Percentiles rank a stretch among this genome's conserved stretches.
These are phyloP conservation scores for Fagopyrum homotropicum DNA, from an alignment of 148 eudicot genomes.

Conservation along the genomic window DNA sequence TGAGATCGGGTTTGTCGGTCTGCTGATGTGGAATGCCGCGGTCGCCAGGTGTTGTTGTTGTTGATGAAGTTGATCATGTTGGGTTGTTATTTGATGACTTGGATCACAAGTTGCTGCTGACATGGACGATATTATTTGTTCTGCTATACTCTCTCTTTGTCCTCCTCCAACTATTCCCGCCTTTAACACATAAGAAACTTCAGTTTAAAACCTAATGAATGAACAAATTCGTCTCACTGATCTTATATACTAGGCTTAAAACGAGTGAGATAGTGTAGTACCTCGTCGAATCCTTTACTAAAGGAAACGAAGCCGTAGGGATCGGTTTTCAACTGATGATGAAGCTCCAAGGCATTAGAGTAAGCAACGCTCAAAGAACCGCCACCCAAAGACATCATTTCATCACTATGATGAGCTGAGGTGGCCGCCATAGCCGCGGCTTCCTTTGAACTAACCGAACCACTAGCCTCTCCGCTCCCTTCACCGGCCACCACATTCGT, in stretches of 20 bases:
- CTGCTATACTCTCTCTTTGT: not conserved
- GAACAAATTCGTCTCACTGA: not conserved
- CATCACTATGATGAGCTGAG: conserved; percentile 35
- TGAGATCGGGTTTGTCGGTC: conserved; percentile 65
- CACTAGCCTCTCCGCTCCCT: conserved; percentile 22
- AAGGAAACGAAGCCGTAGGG: conserved; percentile 49
- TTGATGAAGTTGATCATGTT: conserved; percentile 44
- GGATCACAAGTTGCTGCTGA: conserved; percentile 20
- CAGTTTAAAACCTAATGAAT: too few relatives aligned
- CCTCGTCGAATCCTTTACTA: conserved; percentile 68
- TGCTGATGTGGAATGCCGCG: conserved; percentile 23
- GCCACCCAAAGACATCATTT: conserved; percentile 26
- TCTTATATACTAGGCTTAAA: not conserved
- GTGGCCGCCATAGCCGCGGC: conserved; percentile 11
- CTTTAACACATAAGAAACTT: not conserved
- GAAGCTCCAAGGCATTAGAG: conserved; percentile 53
- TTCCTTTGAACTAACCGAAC: conserved; percentile 59
- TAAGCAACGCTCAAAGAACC: conserved; percentile 18
- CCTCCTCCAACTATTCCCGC: conserved; percentile 1
- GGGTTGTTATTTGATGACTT: conserved; percentile 26
- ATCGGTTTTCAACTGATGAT: conserved; percentile 63
- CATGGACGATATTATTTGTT: not conserved
- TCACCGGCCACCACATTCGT: conserved; percentile 19
- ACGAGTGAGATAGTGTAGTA: conserved; percentile 21
- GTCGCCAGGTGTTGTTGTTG: conserved; percentile 17